phyloP scores from a whole-genome alignment of 306 rosid species.

The Luffa aegyptiaca region DNA sequence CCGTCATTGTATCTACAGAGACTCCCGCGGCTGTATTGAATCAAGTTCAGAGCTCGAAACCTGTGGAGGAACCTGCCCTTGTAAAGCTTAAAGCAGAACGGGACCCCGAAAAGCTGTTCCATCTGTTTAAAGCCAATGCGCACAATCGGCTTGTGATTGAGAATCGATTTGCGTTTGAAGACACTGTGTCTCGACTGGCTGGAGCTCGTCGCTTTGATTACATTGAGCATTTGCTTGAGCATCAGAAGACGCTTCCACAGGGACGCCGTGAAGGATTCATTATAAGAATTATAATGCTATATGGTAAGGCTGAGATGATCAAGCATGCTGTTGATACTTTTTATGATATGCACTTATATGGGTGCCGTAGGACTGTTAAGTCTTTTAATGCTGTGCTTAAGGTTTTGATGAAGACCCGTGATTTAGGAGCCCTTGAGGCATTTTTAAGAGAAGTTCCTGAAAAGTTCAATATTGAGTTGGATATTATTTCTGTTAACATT shows the following conservation, averaged over 20 bases:
- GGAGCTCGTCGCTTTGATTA: conserved; percentile 62
- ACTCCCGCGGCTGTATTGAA: conserved; percentile 5
- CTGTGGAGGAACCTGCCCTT: conserved; percentile 41
- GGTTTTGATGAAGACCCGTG: conserved; percentile 37
- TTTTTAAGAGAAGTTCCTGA: conserved; percentile 19
- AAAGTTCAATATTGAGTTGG: conserved; percentile 33
- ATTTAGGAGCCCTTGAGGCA: conserved; percentile 20
- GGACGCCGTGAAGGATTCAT: conserved; percentile 69
- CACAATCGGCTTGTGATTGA: conserved; percentile 44
- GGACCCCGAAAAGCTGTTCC: conserved; percentile 53
- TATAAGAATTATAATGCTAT: conserved; percentile 49
- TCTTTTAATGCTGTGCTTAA: conserved; percentile 59
- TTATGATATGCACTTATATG: conserved; percentile 41
- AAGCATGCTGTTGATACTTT: conserved; percentile 50
- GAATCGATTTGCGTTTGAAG: conserved; percentile 56
- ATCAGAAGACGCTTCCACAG: conserved; percentile 60
- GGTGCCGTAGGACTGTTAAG: conserved; percentile 51
- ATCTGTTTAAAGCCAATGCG: conserved; percentile 57
- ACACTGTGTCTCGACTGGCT: conserved; percentile 56
- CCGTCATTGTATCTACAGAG: conserved; percentile 16
- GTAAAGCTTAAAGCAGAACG: conserved; percentile 45
- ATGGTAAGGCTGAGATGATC: conserved; percentile 68
- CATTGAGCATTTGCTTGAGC: conserved; percentile 54
- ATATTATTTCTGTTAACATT: conserved; percentile 44
- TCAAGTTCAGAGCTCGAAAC: conserved; percentile 12